Percentiles rank a stretch among this genome's conserved stretches.
Conservation (phyloP, 352 stramenopile species). For the Globisporangium irregulare region DNA sequence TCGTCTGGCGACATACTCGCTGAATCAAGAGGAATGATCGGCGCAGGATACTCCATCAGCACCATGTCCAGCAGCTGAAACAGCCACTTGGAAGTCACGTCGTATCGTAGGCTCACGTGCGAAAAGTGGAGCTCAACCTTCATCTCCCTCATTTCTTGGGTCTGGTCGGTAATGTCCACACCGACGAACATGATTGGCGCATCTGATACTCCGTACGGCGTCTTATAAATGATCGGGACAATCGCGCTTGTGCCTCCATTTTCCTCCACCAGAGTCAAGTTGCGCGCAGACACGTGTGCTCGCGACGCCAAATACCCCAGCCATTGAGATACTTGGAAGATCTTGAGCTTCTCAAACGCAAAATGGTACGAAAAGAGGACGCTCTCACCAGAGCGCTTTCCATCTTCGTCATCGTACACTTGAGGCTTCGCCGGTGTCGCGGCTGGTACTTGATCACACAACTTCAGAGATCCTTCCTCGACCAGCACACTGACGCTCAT, state of each 20-base stretch:
- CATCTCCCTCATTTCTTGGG: constrained; percentile 87
- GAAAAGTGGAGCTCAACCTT: constrained; percentile 86
- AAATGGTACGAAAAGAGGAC: constrained; percentile 69
- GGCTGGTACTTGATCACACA: constrained; percentile 48
- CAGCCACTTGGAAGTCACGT: constrained; percentile 80
- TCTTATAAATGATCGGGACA: constrained; percentile 77
- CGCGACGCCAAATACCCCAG: constrained; percentile 78
- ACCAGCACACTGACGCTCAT: constrained; percentile 72
- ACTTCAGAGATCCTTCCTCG: constrained; percentile 51
- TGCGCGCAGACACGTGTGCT: constrained; percentile 67
- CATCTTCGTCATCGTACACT: constrained; percentile 7
- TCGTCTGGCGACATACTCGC: constrained; percentile 59
- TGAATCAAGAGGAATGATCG: constrained; percentile 83
- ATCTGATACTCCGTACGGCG: constrained; percentile 69
- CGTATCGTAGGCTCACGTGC: constrained; percentile 78
- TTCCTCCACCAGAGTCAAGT: constrained; percentile 77
- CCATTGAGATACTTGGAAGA: constrained; percentile 89
- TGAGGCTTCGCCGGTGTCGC: constrained; percentile 7
- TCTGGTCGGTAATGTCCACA: constrained; percentile 76
- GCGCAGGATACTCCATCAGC: constrained; percentile 75
- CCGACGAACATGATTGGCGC: constrained; percentile 78
- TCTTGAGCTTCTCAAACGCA: constrained; percentile 64
- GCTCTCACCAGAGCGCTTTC: not conserved
- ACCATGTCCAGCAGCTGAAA: constrained; percentile 74
- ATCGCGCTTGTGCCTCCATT: constrained; percentile 35